Evolutionary conservation across 768 basidiomycete genomes (phyloP).

Genomic region (Kwoniella sp.): DNA sequence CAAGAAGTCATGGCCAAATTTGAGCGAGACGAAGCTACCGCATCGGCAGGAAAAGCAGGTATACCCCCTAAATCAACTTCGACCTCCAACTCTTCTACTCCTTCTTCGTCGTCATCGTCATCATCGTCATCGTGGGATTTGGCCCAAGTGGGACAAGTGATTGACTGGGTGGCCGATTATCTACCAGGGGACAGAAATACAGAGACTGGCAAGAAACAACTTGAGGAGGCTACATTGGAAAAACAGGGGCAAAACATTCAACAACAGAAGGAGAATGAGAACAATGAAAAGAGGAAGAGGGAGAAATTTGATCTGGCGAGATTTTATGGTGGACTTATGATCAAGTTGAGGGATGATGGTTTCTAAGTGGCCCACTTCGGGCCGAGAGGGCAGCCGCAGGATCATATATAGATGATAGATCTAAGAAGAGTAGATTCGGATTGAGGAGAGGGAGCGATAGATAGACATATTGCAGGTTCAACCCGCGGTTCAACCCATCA

Average conservation of each 20-base stretch:
- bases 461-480: neutral
- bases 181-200: constrained; percentile 59
- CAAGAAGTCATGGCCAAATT: constrained; percentile 17
- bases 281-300: constrained; percentile 35
- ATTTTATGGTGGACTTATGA: constrained; percentile 84
- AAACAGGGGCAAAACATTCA: constrained; percentile 37
- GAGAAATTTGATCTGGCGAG: constrained; percentile 76
- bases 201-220: constrained; percentile 48
- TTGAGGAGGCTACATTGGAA: constrained; percentile 48
- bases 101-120: neutral
- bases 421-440: too few species aligned
- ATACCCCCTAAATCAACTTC: constrained; percentile 9
- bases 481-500: constrained; percentile 1
- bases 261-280: constrained; percentile 23
- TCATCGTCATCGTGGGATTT: constrained; percentile 42
- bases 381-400: neutral
- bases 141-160: constrained; percentile 52
- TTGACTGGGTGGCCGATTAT: constrained; percentile 60
- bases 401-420: neutral
- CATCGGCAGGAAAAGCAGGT: constrained; percentile 30
- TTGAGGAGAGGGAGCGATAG: too few species aligned
- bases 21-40: constrained; percentile 22
- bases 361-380: constrained; percentile 59
- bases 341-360: constrained; percentile 91
- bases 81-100: neutral